Evolutionary conservation across 306 rosid genomes (phyloP).

Genomic region (Nissolia schottii): DNA sequence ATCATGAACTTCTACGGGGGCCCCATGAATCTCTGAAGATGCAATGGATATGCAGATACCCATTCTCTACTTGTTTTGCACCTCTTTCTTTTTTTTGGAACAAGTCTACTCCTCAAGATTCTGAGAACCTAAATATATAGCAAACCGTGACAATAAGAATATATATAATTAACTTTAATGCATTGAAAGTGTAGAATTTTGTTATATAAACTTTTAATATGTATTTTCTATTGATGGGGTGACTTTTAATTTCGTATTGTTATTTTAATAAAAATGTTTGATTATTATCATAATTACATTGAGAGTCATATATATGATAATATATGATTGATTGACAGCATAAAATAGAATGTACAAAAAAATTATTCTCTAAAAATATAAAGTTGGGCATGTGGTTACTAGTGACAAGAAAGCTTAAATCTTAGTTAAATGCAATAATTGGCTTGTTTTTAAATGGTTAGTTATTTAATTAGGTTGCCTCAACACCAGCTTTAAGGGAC

Average conservation of each 20-base stretch:
- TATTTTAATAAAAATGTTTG: too few relatives aligned
- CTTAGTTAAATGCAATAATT: slow-evolving; percentile 25
- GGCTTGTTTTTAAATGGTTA: slow-evolving; percentile 22
- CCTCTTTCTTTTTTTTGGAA: neutral
- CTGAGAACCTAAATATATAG: slow-evolving; percentile 18
- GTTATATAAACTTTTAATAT: too few relatives aligned
- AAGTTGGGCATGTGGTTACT: slow-evolving; percentile 14
- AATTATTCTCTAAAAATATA: too few relatives aligned
- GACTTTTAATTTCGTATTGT: too few relatives aligned
- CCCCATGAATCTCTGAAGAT: slow-evolving; percentile 48
- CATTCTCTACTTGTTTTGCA: slow-evolving; percentile 32
- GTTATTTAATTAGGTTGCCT: slow-evolving; percentile 19
- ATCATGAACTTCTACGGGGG: slow-evolving; percentile 30
- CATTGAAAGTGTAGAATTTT: too few relatives aligned
- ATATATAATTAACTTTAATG: too few relatives aligned
- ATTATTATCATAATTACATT: too few relatives aligned
- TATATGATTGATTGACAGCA: too few relatives aligned
- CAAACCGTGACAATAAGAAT: too few relatives aligned
- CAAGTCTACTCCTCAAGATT: neutral
- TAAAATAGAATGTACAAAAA: too few relatives aligned
- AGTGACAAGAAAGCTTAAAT: slow-evolving; percentile 8
- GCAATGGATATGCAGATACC: slow-evolving; percentile 65
- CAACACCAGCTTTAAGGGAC: slow-evolving; percentile 35
- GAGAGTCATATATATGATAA: too few relatives aligned
- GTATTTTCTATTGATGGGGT: too few relatives aligned